Evolutionary conservation across 345 rosid species (phyloP).

Genomic region (Euphorbia peplus): DNA sequence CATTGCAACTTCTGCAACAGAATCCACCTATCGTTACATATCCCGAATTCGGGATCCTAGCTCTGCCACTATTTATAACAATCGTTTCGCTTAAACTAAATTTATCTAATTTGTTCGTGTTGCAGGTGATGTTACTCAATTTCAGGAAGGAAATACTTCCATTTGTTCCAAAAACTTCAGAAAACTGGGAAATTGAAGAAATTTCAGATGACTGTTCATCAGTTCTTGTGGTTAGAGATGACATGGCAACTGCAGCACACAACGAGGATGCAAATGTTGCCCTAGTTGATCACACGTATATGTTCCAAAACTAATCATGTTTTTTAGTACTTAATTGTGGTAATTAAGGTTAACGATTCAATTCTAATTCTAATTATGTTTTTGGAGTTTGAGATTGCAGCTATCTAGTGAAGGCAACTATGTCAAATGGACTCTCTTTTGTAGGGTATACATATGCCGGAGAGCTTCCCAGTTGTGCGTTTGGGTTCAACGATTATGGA

Average conservation of each 20-base stretch:
- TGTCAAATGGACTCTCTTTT: constrained; percentile 38
- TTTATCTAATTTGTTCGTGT: background rate
- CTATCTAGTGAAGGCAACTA: constrained; percentile 41
- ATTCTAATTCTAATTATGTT: background rate
- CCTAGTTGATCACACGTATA: constrained; percentile 55
- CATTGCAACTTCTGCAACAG: too few species aligned
- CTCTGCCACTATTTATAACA: background rate
- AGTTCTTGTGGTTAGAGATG: constrained; percentile 41
- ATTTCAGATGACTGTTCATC: constrained; percentile 45
- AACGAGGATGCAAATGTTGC: constrained; percentile 59
- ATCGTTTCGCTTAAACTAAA: background rate
- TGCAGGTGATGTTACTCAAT: constrained; percentile 53
- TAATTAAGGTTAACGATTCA: background rate
- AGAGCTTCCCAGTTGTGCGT: constrained; percentile 66
- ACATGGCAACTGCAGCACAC: constrained; percentile 54
- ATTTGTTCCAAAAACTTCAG: constrained; percentile 37
- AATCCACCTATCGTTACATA: too few species aligned
- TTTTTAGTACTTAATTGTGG: background rate
- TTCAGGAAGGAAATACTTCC: constrained; percentile 68
- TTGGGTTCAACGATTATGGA: constrained; percentile 51
- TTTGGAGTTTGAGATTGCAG: constrained; percentile 30
- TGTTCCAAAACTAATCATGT: background rate
- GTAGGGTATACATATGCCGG: constrained; percentile 58
- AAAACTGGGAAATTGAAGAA: constrained; percentile 2
- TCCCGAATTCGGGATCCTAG: too few species aligned